Evolutionary conservation across 371 early-diverging fungal species (phyloP).

Genomic region (Mucor indicus): DNA sequence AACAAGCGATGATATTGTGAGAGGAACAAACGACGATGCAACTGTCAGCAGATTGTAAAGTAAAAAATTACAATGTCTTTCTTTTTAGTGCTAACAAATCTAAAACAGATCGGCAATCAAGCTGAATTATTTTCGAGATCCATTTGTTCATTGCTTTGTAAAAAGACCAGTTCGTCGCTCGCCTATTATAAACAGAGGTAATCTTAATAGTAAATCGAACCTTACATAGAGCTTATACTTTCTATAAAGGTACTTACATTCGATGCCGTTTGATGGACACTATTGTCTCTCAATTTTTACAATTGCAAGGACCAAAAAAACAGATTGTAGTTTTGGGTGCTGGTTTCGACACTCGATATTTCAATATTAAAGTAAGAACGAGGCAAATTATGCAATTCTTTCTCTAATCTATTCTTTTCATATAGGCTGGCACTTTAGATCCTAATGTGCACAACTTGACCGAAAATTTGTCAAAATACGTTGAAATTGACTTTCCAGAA

Average conservation of each 20-base stretch:
- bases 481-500: conserved; percentile 93
- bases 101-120: conserved; percentile 75
- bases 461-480: conserved; percentile 41
- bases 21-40: conserved; percentile 89
- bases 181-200: conserved; percentile 94
- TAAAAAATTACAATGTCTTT: not conserved
- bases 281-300: conserved; percentile 62
- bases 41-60: conserved; percentile 69
- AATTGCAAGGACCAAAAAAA: conserved; percentile 14
- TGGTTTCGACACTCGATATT: conserved; percentile 93
- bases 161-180: conserved; percentile 62
- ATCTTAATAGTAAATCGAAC: too few species aligned
- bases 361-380: conserved; percentile 61
- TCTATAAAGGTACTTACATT: conserved; percentile 10
- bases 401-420: too few species aligned
- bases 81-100: not conserved
- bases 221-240: not conserved
- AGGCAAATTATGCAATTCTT: too few species aligned
- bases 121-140: conserved; percentile 79
- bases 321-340: conserved; percentile 91
- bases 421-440: conserved; percentile 13
- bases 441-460: not conserved
- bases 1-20: conserved; percentile 62
- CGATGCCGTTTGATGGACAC: conserved; percentile 2
- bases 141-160: conserved; percentile 75